A percentile compares a stretch with the other conserved stretches of the same genome.
Evolutionary conservation across 768 basidiomycete genomes (phyloP).

Genomic region (Phlegmacium glaucopus): DNA sequence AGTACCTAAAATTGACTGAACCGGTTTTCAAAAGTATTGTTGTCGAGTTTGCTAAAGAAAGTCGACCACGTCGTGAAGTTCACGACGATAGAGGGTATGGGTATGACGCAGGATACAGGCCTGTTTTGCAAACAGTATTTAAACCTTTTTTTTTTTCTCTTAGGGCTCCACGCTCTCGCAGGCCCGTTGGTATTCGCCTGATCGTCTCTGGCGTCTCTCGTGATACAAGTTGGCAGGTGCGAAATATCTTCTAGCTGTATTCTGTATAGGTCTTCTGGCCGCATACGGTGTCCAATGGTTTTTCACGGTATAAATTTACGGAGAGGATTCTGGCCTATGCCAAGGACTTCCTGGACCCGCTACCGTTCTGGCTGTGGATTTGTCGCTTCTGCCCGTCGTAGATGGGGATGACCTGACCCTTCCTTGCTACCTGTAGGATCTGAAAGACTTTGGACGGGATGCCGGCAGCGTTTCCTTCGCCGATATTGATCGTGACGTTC

Average conservation of each 20-base stretch:
- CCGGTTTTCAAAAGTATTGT: slow-evolving; percentile 60
- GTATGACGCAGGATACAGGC: slow-evolving; percentile 31
- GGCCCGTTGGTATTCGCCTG: slow-evolving; percentile 80
- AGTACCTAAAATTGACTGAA: too few relatives aligned
- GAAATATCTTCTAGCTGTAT: slow-evolving; percentile 34
- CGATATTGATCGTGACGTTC: slow-evolving; percentile 85
- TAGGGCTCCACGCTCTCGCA: slow-evolving; percentile 60
- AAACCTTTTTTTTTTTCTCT: slow-evolving; percentile 9
- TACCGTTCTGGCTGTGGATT: slow-evolving; percentile 5
- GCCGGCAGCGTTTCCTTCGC: slow-evolving; percentile 92
- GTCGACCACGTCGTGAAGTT: slow-evolving; percentile 75
- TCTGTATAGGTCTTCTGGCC: slow-evolving; percentile 19
- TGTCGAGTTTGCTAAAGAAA: slow-evolving; percentile 95
- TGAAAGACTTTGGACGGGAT: slow-evolving; percentile 96
- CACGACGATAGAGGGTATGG: slow-evolving; percentile 63
- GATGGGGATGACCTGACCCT: slow-evolving; percentile 35
- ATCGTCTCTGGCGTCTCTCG: slow-evolving; percentile 87
- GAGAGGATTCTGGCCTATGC: slow-evolving; percentile 8
- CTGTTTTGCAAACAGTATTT: not conserved
- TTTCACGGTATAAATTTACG: slow-evolving; percentile 4
- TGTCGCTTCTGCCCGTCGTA: slow-evolving; percentile 5
- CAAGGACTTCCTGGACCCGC: slow-evolving; percentile 11
- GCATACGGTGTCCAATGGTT: slow-evolving; percentile 18
- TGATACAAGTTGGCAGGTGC: slow-evolving; percentile 99
- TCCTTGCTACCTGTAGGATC: slow-evolving; percentile 66